A percentile compares a stretch with the other conserved stretches of the same genome.
Conservation (phyloP, 306 rosid species). For the Purshia tridentata region DNA sequence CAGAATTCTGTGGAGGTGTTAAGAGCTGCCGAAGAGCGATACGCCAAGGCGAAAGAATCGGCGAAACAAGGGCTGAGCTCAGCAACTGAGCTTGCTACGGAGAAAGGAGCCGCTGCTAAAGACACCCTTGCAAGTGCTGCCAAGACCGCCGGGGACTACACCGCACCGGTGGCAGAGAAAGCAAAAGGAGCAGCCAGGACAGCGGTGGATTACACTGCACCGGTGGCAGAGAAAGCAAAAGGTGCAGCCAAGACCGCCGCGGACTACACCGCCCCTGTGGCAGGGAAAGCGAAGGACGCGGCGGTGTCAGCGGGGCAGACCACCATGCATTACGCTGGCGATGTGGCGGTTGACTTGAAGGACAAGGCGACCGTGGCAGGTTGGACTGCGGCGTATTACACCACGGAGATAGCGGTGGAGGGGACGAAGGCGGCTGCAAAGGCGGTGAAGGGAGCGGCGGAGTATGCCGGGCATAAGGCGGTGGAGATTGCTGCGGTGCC, state of each 20-base stretch:
- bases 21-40: slow-evolving; percentile 45
- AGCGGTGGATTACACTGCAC: background rate
- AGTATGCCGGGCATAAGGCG: slow-evolving; percentile 51
- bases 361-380: slow-evolving; percentile 57
- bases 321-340: slow-evolving; percentile 38
- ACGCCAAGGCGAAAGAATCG: slow-evolving; percentile 39
- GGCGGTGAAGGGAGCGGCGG: slow-evolving; percentile 48
- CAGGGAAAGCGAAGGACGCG: slow-evolving; percentile 28
- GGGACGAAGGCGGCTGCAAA: slow-evolving; percentile 51
- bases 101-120: slow-evolving; percentile 34
- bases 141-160: slow-evolving; percentile 22
- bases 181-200: background rate
- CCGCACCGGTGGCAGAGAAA: background rate
- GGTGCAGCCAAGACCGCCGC: slow-evolving; percentile 32
- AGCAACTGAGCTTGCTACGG: slow-evolving; percentile 21
- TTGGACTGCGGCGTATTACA: slow-evolving; percentile 65
- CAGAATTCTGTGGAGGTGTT: slow-evolving; percentile 42
- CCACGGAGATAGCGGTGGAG: slow-evolving; percentile 53
- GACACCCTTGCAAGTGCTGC: slow-evolving; percentile 35
- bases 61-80: slow-evolving; percentile 25
- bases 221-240: too few relatives aligned
- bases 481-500: slow-evolving; percentile 51
- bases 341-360: slow-evolving; percentile 51
- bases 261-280: slow-evolving; percentile 23
- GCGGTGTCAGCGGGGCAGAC: slow-evolving; percentile 32